These are phyloP conservation scores for Rosa chinensis DNA, from an alignment of 306 rosid species.

Conservation along the genomic window DNA sequence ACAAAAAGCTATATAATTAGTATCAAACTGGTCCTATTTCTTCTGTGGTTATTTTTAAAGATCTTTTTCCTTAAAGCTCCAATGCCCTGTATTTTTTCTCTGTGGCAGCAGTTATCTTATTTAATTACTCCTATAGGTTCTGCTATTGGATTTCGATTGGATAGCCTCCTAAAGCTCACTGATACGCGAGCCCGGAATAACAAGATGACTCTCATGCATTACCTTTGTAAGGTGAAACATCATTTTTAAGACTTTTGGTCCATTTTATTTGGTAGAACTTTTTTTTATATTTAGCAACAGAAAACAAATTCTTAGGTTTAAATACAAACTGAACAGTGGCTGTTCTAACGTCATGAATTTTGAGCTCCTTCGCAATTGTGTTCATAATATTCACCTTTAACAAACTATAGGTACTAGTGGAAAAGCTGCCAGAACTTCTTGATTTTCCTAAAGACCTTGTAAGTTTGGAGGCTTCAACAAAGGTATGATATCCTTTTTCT, in stretches of 20 bases:
- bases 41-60: neutral
- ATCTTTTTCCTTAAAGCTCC: neutral
- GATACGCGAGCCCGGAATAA: conserved; percentile 89
- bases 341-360: neutral
- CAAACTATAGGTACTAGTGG: conserved; percentile 74
- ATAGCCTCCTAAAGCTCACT: conserved; percentile 93
- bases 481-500: conserved; percentile 45
- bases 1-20: neutral
- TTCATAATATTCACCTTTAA: neutral
- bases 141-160: conserved; percentile 97
- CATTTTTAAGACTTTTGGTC: neutral
- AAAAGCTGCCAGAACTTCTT: conserved; percentile 88
- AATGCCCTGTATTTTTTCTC: conserved; percentile 15
- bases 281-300: neutral
- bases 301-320: neutral
- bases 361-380: neutral
- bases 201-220: conserved; percentile 99
- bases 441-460: conserved; percentile 73
- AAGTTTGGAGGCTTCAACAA: conserved; percentile 79
- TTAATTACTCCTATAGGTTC: conserved; percentile 56
- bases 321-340: neutral
- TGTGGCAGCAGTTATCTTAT: conserved; percentile 21
- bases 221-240: conserved; percentile 91
- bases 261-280: neutral
- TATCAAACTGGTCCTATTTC: neutral